Evolutionary conservation across 1,139 yeast genomes (phyloP).

Genomic region (Sugiyamaella xylanicola): DNA sequence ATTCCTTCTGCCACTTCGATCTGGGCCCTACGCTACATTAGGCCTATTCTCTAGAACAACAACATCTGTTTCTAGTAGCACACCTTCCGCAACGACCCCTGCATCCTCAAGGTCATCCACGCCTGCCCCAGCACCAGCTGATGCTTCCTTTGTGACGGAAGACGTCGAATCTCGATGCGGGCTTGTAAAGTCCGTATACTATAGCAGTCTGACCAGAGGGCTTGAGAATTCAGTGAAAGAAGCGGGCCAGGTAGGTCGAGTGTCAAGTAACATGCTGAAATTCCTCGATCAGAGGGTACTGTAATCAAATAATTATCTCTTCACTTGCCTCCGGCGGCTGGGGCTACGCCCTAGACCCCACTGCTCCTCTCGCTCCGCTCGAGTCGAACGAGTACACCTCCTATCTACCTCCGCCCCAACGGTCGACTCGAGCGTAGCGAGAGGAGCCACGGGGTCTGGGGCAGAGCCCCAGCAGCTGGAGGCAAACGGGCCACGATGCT

Average conservation of each 20-base stretch:
- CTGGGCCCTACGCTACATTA: conserved; percentile 64
- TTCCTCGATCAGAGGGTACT: conserved; percentile 8
- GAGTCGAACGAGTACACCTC: no score
- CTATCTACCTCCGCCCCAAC: no score
- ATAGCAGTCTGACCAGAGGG: conserved; percentile 41
- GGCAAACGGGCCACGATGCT: no score
- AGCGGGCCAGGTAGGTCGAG: conserved; percentile 74
- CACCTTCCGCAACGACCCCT: conserved; percentile 23
- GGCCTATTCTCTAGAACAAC: conserved; percentile 48
- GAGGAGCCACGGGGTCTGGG: no score
- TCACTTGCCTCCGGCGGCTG: background rate
- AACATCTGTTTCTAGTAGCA: background rate
- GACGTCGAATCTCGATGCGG: conserved; percentile 65
- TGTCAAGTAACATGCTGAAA: conserved; percentile 46
- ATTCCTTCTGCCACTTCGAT: conserved; percentile 56
- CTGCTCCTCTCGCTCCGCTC: no score
- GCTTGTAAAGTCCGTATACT: conserved; percentile 45
- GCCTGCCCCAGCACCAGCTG: background rate
- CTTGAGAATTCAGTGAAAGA: conserved; percentile 59
- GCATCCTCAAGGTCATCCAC: conserved; percentile 8
- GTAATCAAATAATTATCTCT: background rate
- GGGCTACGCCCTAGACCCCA: no score
- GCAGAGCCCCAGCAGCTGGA: no score
- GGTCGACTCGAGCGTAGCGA: no score
- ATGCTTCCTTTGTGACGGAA: conserved; percentile 45